A percentile compares a stretch with the other conserved stretches of the same genome.
These are phyloP conservation scores for Rhizopogon roseolus DNA, from an alignment of 768 basidiomycete genomes.

Conservation along the genomic window DNA sequence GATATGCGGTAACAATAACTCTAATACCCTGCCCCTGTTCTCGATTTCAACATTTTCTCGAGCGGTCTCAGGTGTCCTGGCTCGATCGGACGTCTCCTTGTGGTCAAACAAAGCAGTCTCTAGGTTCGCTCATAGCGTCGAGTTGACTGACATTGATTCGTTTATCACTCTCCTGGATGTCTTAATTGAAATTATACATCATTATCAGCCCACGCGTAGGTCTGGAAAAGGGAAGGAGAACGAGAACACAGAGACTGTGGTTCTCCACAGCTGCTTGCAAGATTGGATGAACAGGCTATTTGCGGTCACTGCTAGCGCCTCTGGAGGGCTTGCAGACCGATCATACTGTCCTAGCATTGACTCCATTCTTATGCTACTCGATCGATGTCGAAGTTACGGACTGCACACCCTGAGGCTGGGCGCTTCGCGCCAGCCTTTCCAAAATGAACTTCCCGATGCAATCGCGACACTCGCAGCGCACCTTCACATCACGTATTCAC, in stretches of 20 bases:
- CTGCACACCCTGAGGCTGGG: conserved; percentile 12
- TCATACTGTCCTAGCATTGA: neutral
- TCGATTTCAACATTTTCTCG: conserved; percentile 24
- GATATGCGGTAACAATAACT: conserved; percentile 13
- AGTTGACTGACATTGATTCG: conserved; percentile 24
- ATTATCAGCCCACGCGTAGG: neutral
- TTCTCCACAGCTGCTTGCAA: conserved; percentile 9
- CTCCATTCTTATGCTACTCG: conserved; percentile 20
- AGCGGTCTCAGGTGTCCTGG: conserved; percentile 12
- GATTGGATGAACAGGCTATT: conserved; percentile 22
- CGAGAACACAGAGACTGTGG: neutral
- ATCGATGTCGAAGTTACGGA: conserved; percentile 13
- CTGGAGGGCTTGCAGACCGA: neutral
- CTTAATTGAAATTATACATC: conserved; percentile 16
- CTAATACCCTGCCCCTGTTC: conserved; percentile 9
- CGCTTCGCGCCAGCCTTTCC: neutral
- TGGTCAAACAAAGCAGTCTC: conserved; percentile 43
- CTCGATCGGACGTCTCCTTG: conserved; percentile 20
- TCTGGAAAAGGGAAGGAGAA: neutral
- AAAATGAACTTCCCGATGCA: conserved; percentile 19
- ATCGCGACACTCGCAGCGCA: conserved; percentile 17
- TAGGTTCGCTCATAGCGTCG: conserved; percentile 29
- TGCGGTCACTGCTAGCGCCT: neutral
- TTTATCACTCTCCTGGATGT: conserved; percentile 27
- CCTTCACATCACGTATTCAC: conserved; percentile 10